Evolutionary conservation across 768 basidiomycete species (phyloP).

Genomic region (Agaricus subrufescens): DNA sequence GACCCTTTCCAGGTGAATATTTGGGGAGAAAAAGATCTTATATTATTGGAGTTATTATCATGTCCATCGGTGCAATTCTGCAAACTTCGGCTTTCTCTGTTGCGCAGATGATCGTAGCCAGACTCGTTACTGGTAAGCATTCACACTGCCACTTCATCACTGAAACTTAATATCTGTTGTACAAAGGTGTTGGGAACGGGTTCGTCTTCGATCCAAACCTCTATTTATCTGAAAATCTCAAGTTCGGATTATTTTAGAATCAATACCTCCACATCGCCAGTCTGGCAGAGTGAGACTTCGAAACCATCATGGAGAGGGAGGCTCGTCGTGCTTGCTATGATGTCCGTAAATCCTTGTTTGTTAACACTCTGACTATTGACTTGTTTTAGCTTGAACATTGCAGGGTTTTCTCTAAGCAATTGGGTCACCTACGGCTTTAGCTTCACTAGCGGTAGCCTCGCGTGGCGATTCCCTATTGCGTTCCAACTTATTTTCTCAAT

Average conservation of each 20-base stretch:
- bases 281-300: slow-evolving; percentile 50
- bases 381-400: slow-evolving; percentile 39
- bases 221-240: neutral
- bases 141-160: neutral
- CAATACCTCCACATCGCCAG: slow-evolving; percentile 45
- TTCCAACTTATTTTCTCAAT: slow-evolving; percentile 45
- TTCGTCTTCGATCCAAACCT: slow-evolving; percentile 7
- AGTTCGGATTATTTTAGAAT: slow-evolving; percentile 20
- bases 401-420: slow-evolving; percentile 45
- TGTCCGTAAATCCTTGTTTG: slow-evolving; percentile 24
- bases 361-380: neutral
- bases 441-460: slow-evolving; percentile 35
- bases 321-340: slow-evolving; percentile 45
- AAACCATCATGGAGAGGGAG: slow-evolving; percentile 45
- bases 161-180: neutral
- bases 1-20: slow-evolving; percentile 26
- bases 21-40: slow-evolving; percentile 45
- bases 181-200: slow-evolving; percentile 42
- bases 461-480: slow-evolving; percentile 48
- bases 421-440: slow-evolving; percentile 54
- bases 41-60: slow-evolving; percentile 43
- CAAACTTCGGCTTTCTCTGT: slow-evolving; percentile 42
- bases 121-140: slow-evolving; percentile 37
- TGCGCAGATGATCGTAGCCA: slow-evolving; percentile 42
- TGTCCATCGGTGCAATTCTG: slow-evolving; percentile 50